Evolutionary conservation across 1,284 basidiomycete species (phyloP), one percentile per base, ranked within the genome.

Genomic region (Sanghuangporus weigelae): DNA sequence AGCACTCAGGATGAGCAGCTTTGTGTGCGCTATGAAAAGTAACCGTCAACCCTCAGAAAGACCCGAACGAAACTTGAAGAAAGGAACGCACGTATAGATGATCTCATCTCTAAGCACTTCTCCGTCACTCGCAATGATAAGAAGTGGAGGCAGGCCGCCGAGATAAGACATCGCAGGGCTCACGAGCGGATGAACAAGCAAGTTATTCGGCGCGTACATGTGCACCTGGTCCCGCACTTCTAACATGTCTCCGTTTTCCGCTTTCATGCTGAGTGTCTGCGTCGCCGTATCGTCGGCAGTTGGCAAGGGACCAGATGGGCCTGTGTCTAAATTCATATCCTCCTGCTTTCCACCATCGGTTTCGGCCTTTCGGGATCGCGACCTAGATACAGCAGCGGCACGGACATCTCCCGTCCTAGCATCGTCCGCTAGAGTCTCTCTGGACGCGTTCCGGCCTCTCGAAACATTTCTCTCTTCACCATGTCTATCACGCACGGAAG

Each of bases 81-180:
- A n/a, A 48, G 60, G 19, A 40, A 81, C 91, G 70, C 68, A 94
- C 91, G 83, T 77, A 71, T 93, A 98, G 44, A 98, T 85, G 55
- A 95, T 89, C 75, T 98, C 96, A 71, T 99, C 96, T 56, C 94
- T 80, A 49, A 98, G 76, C 0, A 98, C 95, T 75, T 99, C 96
- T 68, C 89, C 89, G 69, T 98, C 91, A 42, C 96, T 90, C 1
- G 86, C 91, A 67, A 96, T 87, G 68, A 99, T 79, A 57, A 94
- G 79, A 57, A 98, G 73, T 2, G 96, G 96, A 1, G 94, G 94
- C 0, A 99, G 76, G 0, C 96, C 96, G 7, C 96, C 96, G 7
- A 98, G 81, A 71, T 95, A 96, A 0, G 90, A 87, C 70, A 92
- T 69, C 38, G 82, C 86, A 0, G 95, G 90, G 64, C 93, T 96